A percentile compares a stretch with the other conserved stretches of the same genome.
Conservation (phyloP, 495 filamentous ascomycete species). For the Aspergillus affinis region DNA sequence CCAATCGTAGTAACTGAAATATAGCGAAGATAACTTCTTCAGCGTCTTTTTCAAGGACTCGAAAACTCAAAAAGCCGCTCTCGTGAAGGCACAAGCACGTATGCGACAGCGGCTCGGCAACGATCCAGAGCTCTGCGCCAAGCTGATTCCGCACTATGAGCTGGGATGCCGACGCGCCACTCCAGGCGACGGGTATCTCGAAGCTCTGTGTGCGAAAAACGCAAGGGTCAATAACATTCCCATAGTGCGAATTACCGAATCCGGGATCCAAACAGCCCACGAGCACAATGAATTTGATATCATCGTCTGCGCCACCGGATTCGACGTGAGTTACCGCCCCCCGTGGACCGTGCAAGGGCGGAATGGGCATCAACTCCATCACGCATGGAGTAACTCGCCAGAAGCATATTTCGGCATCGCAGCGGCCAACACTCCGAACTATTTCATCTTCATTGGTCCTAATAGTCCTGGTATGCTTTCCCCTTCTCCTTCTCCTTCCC, state of each 20-base stretch:
- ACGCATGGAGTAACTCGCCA: conserved; percentile 22
- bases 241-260: conserved; percentile 50
- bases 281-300: conserved; percentile 38
- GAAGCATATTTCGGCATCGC: conserved; percentile 40
- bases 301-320: conserved; percentile 50
- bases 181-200: conserved; percentile 39
- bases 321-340: conserved; percentile 41
- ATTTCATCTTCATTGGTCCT: conserved; percentile 38
- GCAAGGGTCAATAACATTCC: conserved; percentile 42
- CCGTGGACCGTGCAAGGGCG: conserved; percentile 33
- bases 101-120: conserved; percentile 39
- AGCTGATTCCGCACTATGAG: conserved; percentile 37
- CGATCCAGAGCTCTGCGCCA: conserved; percentile 29
- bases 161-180: conserved; percentile 45
- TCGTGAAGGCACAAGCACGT: background rate
- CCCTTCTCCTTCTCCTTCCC: background rate
- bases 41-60: conserved; percentile 6
- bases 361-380: conserved; percentile 27
- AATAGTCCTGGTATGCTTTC: conserved; percentile 24
- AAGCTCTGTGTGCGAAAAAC: conserved; percentile 42
- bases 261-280: conserved; percentile 36
- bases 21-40: conserved; percentile 9
- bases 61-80: conserved; percentile 2
- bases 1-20: background rate
- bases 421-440: conserved; percentile 42